Evolutionary conservation across 306 rosid species (phyloP).

Genomic region (Parietaria judaica): DNA sequence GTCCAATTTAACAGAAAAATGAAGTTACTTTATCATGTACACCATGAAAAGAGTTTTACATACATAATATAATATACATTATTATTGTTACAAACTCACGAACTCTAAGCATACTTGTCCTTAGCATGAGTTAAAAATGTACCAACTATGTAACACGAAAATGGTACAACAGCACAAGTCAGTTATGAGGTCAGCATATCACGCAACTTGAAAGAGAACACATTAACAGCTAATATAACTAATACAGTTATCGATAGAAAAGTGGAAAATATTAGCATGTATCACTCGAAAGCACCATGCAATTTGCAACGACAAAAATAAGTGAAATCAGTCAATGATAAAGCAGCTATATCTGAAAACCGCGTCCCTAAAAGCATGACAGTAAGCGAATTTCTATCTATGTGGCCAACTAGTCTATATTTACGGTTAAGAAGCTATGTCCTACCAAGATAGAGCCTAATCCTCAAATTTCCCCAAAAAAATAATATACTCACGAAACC

Average conservation of each 20-base stretch:
- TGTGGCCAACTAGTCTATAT: too few relatives aligned
- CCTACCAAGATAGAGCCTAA: neutral
- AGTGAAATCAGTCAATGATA: neutral
- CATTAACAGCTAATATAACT: neutral
- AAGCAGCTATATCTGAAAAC: neutral
- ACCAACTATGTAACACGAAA: neutral
- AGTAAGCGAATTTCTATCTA: too few relatives aligned
- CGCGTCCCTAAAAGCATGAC: too few relatives aligned
- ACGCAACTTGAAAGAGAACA: neutral
- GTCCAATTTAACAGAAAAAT: conserved; percentile 7
- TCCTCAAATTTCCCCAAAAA: conserved; percentile 5
- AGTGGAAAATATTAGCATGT: neutral
- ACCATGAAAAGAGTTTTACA: conserved; percentile 2
- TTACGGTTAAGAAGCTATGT: neutral
- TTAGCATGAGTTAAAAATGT: neutral
- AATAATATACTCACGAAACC: conserved; percentile 3
- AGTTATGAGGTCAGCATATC: too few relatives aligned
- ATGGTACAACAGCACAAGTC: neutral
- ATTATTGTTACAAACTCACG: conserved; percentile 14
- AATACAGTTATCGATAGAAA: neutral
- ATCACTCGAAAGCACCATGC: neutral
- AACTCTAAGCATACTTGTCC: neutral
- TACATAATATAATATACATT: conserved; percentile 13
- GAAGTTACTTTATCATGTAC: conserved; percentile 1
- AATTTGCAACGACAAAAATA: neutral